These are phyloP conservation scores for Eucalyptus sp. DNA, from an alignment of 345 rosid species.

Conservation along the genomic window DNA sequence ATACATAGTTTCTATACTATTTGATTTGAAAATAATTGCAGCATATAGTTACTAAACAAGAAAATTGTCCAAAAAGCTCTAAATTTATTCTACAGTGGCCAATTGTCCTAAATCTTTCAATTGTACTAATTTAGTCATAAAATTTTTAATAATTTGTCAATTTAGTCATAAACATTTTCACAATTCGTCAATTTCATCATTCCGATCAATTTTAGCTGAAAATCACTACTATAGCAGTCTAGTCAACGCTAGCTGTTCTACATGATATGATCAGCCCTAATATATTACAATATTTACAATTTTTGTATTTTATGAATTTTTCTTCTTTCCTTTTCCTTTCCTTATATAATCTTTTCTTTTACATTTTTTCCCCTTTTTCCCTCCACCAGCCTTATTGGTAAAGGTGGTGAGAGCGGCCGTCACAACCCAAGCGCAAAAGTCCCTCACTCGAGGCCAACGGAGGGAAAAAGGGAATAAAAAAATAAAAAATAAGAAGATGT, in stretches of 20 bases:
- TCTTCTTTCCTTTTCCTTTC: too few relatives aligned
- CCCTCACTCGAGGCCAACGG: neutral
- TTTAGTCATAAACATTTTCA: too few relatives aligned
- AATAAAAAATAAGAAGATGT: too few relatives aligned
- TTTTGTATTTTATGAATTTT: too few relatives aligned
- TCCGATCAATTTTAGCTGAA: rapidly evolving
- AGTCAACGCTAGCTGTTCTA: rapidly evolving
- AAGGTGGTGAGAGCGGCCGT: neutral
- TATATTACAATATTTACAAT: neutral
- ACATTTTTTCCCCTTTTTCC: rapidly evolving
- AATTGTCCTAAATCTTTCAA: neutral
- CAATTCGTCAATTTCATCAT: rapidly evolving
- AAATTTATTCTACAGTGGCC: neutral
- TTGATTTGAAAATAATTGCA: neutral
- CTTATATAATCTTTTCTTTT: too few relatives aligned
- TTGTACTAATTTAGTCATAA: neutral
- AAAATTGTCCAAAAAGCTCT: neutral
- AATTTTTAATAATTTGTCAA: rapidly evolving
- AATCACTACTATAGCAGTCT: too few relatives aligned
- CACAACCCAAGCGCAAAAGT: neutral
- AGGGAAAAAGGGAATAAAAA: neutral
- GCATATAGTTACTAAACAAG: neutral
- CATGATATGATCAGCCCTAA: rapidly evolving
- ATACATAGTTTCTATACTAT: neutral
- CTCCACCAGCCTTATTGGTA: neutral